These are phyloP conservation scores for Debaryomyces udenii DNA, from an alignment of 1,139 yeast genomes.

Conservation along the genomic window DNA sequence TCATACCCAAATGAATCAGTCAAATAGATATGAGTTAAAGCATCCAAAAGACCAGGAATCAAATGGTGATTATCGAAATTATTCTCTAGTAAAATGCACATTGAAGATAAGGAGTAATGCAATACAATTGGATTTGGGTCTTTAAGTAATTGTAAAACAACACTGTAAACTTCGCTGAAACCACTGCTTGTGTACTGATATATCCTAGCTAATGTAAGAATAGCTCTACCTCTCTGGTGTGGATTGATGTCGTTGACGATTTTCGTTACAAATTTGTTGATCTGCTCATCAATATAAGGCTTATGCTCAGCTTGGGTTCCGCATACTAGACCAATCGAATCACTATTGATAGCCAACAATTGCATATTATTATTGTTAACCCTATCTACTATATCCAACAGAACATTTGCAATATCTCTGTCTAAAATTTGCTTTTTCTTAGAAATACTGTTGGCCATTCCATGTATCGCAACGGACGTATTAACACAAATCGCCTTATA, in stretches of 20 bases:
- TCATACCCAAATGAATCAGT: constrained; percentile 51
- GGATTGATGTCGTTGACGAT: constrained; percentile 60
- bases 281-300: constrained; percentile 40
- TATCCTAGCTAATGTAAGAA: constrained; percentile 63
- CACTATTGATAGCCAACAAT: constrained; percentile 59
- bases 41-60: constrained; percentile 49
- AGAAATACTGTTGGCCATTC: constrained; percentile 44
- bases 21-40: constrained; percentile 51
- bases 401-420: constrained; percentile 47
- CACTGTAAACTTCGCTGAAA: constrained; percentile 51
- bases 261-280: constrained; percentile 58
- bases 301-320: constrained; percentile 40
- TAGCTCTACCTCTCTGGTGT: constrained; percentile 62
- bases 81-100: constrained; percentile 56
- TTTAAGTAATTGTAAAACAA: constrained; percentile 59
- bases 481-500: constrained; percentile 61
- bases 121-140: constrained; percentile 91
- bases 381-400: constrained; percentile 60
- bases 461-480: constrained; percentile 63
- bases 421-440: constrained; percentile 36
- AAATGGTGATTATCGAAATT: constrained; percentile 55
- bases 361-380: constrained; percentile 43
- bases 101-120: constrained; percentile 66
- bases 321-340: constrained; percentile 65
- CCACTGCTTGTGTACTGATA: constrained; percentile 44